A percentile compares a stretch with the other conserved stretches of the same genome.
Conservation (phyloP, 2,329 filamentous ascomycete genomes). For the Aspergillus caelatus region DNA sequence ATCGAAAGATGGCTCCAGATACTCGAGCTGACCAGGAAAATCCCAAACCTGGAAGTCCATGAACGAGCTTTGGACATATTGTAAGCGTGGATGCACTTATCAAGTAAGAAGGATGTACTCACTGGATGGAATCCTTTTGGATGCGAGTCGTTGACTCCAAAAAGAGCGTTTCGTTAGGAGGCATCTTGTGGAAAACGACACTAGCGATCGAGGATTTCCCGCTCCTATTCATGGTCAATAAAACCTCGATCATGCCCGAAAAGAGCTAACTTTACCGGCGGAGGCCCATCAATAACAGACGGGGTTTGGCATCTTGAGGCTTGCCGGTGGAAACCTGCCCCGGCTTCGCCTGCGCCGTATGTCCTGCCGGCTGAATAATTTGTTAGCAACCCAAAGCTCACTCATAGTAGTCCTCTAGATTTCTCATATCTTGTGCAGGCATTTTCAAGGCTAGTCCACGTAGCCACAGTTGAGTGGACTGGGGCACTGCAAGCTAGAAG, state of each 20-base stretch:
- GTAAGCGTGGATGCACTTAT: background rate
- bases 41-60: conserved; percentile 99
- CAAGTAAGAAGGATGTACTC: conserved; percentile 42
- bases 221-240: conserved; percentile 63
- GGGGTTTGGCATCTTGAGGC: conserved; percentile 69
- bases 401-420: background rate
- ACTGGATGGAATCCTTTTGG: conserved; percentile 95
- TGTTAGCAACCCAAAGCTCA: conserved; percentile 29
- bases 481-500: background rate
- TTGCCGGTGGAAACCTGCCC: conserved; percentile 41
- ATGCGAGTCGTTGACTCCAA: conserved; percentile 93
- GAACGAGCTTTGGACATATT: conserved; percentile 70
- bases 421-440: background rate
- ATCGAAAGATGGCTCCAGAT: conserved; percentile 86
- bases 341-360: conserved; percentile 29
- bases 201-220: conserved; percentile 98
- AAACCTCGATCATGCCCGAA: background rate
- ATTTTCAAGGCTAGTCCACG: background rate
- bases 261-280: conserved; percentile 66
- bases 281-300: conserved; percentile 91
- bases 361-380: conserved; percentile 30
- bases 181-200: conserved; percentile 98
- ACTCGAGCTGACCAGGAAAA: conserved; percentile 92
- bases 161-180: conserved; percentile 92
- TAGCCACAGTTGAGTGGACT: background rate